These are phyloP conservation scores for Leccinum huronense DNA, from an alignment of 1,284 basidiomycete species.

Conservation along the genomic window DNA sequence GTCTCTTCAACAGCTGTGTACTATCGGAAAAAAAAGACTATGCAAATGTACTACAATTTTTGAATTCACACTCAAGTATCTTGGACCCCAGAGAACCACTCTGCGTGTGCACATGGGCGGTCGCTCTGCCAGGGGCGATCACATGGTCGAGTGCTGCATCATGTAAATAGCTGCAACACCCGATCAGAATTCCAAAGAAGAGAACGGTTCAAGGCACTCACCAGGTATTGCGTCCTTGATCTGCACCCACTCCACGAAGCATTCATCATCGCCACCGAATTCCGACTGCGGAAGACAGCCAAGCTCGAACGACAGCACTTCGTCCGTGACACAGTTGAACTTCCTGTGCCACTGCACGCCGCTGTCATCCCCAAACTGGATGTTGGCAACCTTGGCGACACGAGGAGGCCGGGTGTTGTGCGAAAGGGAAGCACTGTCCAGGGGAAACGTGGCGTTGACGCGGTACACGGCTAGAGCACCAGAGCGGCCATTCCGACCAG, in stretches of 20 bases:
- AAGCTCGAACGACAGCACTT: slow-evolving; percentile 20
- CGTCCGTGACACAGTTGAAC: slow-evolving; percentile 14
- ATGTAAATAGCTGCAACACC: slow-evolving; percentile 16
- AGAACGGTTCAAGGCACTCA: slow-evolving; percentile 5
- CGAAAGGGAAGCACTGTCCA: slow-evolving; percentile 15
- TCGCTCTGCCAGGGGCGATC: background rate
- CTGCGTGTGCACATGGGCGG: background rate
- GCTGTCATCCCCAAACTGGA: slow-evolving; percentile 8
- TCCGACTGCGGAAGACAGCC: slow-evolving; percentile 13
- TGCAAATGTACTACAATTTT: background rate
- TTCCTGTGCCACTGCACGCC: slow-evolving; percentile 16
- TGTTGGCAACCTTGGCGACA: slow-evolving; percentile 12
- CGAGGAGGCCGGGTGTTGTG: slow-evolving; percentile 16
- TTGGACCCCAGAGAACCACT: background rate
- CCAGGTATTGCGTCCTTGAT: slow-evolving; percentile 18
- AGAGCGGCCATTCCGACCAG: slow-evolving; percentile 7
- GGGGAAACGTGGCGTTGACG: slow-evolving; percentile 16
- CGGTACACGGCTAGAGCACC: slow-evolving; percentile 16
- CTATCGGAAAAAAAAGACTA: background rate
- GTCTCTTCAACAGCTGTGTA: background rate
- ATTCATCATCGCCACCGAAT: slow-evolving; percentile 13
- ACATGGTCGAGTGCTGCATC: slow-evolving; percentile 17
- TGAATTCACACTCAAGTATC: background rate
- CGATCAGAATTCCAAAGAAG: slow-evolving; percentile 10
- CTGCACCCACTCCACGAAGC: slow-evolving; percentile 17